Evolutionary conservation across 108 stramenopile genomes (phyloP), one percentile per base, ranked within the genome.

Genomic region (Fragilaria radians): DNA sequence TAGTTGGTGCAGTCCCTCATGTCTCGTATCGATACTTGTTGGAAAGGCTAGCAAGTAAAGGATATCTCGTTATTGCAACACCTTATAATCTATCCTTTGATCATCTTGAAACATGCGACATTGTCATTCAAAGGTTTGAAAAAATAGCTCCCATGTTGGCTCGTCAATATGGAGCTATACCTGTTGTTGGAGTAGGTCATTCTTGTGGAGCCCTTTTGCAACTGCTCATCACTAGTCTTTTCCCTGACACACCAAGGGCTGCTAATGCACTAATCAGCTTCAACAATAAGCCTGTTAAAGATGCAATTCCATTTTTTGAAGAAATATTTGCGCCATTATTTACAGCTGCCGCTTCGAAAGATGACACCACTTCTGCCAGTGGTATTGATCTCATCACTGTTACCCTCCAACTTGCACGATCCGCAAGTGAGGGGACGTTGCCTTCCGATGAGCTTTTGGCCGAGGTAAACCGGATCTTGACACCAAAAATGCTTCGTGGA

Each of bases 121-220:
- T 69, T 33, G 72, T 96, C 32, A 73, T 95, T 55, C 70, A 65
- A 27, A 71, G 73, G 25, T 95, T 95, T 63, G 96, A 96, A 72
- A 54, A 50, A n/a, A 70, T 88, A 28, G 88, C 88, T n/a, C 80
- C 83, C 30, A 67, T 74, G 19, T 45, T 88, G 29, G 85, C 85
- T 7, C 71, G 65, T 46, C 72, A 85, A 61, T 96, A 94, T 55
- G 96, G 96, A 5, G 87, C 89, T 5, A 62, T 94, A 5, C 96
- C 94, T 5, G 96, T 95, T 5, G 83, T 96, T 25, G 94, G 96
- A 14, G 73, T 96, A 19, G 96, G 96, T 14, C 96, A 96, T 76
- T 83, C 81, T 3, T 86, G 82, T 48, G 96, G 96, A 5, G 80
- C 94, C 21, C 63, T 96, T 47, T 68, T 96, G 51, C 96, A 96